Conservation (phyloP, 2,329 filamentous ascomycete genomes). For the Fusarium hostae region DNA sequence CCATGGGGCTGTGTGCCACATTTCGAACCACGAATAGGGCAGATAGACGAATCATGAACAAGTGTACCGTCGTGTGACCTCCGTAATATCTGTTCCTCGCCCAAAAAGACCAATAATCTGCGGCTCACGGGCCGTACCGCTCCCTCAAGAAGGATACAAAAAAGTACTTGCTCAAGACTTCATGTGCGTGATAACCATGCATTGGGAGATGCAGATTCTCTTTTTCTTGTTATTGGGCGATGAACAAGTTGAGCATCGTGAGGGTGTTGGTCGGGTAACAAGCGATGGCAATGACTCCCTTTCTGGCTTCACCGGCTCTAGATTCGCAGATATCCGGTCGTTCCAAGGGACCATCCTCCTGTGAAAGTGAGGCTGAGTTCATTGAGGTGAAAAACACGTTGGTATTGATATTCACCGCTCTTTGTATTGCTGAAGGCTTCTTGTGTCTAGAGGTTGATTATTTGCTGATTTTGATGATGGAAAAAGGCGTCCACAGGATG, state of each 20-base stretch:
- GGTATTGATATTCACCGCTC: constrained; percentile 13
- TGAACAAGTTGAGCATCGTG: neutral
- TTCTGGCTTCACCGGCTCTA: constrained; percentile 18
- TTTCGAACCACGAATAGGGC: neutral
- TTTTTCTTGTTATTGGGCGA: neutral
- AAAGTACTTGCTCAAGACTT: constrained; percentile 20
- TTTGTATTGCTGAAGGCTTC: constrained; percentile 9
- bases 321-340: constrained; percentile 1
- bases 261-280: constrained; percentile 23
- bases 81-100: neutral
- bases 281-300: neutral
- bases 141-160: constrained; percentile 8
- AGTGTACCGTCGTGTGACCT: constrained; percentile 1
- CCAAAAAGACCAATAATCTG: neutral
- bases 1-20: constrained; percentile 1
- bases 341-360: constrained; percentile 1
- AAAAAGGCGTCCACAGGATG: constrained; percentile 27
- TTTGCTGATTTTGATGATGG: constrained; percentile 10
- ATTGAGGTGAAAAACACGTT: neutral
- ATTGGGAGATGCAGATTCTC: neutral
- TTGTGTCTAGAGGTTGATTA: neutral
- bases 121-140: constrained; percentile 12
- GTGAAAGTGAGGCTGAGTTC: constrained; percentile 19
- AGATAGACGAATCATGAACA: constrained; percentile 10
- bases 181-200: neutral